Evolutionary conservation across 2,329 filamentous ascomycete species (phyloP).

Genomic region (Penicillium sp.): DNA sequence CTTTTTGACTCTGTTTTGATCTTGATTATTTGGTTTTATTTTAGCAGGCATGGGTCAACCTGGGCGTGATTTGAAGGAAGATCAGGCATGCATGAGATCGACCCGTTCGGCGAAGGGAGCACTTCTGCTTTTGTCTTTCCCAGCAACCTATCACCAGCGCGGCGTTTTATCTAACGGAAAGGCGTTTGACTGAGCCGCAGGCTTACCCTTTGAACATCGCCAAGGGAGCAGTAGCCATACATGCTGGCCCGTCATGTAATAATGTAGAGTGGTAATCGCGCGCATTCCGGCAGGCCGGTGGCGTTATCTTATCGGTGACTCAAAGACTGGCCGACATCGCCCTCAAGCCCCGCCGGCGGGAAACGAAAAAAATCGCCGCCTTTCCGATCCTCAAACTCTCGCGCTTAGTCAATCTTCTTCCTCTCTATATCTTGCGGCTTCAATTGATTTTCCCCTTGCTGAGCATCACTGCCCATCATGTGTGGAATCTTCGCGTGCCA

Average conservation of each 20-base stretch:
- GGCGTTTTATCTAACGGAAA: conserved; percentile 27
- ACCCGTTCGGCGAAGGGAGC: conserved; percentile 15
- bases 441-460: conserved; percentile 12
- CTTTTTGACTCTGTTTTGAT: conserved; percentile 4
- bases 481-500: conserved; percentile 98
- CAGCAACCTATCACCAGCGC: conserved; percentile 24
- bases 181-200: too few relatives aligned
- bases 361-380: conserved; percentile 17
- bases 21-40: conserved; percentile 15
- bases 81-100: conserved; percentile 18
- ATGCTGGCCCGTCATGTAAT: too few relatives aligned
- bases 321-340: conserved; percentile 26
- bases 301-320: conserved; percentile 32
- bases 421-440: conserved; percentile 8
- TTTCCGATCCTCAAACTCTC: conserved; percentile 1
- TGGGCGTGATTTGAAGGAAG: conserved; percentile 4
- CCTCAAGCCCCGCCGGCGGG: conserved; percentile 17
- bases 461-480: conserved; percentile 59
- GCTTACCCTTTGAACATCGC: too few relatives aligned
- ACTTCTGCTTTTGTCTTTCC: conserved; percentile 12
- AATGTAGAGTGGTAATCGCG: too few relatives aligned
- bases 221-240: too few relatives aligned
- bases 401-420: conserved; percentile 19
- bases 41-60: conserved; percentile 10
- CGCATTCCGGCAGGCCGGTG: background rate